Evolutionary conservation across 2,329 filamentous ascomycete species (phyloP).

Genomic region (Botrytis tulipae): DNA sequence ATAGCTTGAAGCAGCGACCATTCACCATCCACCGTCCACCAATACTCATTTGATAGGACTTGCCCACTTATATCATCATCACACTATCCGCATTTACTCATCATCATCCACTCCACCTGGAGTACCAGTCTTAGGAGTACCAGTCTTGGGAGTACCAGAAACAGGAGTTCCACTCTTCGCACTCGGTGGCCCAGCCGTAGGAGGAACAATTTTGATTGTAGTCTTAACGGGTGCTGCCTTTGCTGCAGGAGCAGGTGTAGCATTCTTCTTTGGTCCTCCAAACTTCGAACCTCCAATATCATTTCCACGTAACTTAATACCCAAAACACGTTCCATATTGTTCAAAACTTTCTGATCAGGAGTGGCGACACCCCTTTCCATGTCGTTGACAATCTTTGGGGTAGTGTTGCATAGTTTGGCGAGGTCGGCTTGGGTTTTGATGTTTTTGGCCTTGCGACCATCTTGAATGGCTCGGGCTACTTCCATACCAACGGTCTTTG

Average conservation of each 20-base stretch:
- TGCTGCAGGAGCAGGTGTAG: background rate
- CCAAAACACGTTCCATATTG: conserved; percentile 79
- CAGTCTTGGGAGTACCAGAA: background rate
- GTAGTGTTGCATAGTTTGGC: conserved; percentile 90
- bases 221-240: conserved; percentile 26
- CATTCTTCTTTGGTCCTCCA: conserved; percentile 46
- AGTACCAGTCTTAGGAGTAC: background rate
- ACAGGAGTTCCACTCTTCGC: background rate
- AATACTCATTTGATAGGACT: background rate
- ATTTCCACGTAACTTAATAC: conserved; percentile 79
- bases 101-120: background rate
- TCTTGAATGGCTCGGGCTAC: conserved; percentile 82
- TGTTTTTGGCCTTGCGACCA: conserved; percentile 75
- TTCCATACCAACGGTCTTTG: conserved; percentile 79
- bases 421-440: conserved; percentile 86
- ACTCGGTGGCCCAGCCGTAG: background rate
- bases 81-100: background rate
- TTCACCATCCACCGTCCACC: background rate
- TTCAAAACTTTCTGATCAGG: conserved; percentile 82
- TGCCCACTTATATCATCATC: background rate
- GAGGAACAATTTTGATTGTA: conserved; percentile 12
- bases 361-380: conserved; percentile 74
- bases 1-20: background rate
- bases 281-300: conserved; percentile 86
- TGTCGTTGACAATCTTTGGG: conserved; percentile 73